phyloP scores from a whole-genome alignment of 805 yeast genomes.

The Priceomyces medius region DNA sequence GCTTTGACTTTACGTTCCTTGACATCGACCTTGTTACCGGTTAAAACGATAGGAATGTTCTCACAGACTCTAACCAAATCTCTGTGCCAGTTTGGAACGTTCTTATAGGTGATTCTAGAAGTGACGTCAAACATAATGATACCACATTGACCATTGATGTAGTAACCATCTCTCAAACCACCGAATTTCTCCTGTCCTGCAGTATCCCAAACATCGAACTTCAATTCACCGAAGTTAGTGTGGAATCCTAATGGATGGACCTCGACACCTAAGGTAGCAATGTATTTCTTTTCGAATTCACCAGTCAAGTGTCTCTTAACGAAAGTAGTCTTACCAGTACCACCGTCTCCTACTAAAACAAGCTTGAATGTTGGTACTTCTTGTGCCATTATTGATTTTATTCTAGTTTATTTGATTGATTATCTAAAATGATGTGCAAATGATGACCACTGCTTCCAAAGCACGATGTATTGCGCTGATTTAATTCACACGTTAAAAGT shows the following conservation, averaged over 20 bases:
- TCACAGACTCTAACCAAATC: slow-evolving; percentile 99
- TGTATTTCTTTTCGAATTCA: slow-evolving; percentile 98
- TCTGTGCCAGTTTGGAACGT: slow-evolving; percentile 99
- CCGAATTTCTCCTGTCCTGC: slow-evolving; percentile 99
- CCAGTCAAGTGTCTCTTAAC: slow-evolving; percentile 99
- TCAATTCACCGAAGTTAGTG: slow-evolving; percentile 98
- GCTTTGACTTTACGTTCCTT: slow-evolving; percentile 99
- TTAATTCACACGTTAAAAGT: not conserved
- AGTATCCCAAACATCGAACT: slow-evolving; percentile 99
- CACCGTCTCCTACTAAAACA: slow-evolving; percentile 99
- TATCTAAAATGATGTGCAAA: slow-evolving; percentile 3
- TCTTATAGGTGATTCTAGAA: slow-evolving; percentile 98
- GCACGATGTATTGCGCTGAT: slow-evolving; percentile 5
- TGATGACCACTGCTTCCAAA: slow-evolving; percentile 1
- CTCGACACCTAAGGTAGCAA: slow-evolving; percentile 99
- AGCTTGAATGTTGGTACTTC: slow-evolving; percentile 96
- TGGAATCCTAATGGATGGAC: slow-evolving; percentile 97
- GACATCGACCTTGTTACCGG: slow-evolving; percentile 99
- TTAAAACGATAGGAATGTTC: slow-evolving; percentile 96
- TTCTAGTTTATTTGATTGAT: slow-evolving; percentile 7
- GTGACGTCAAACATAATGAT: slow-evolving; percentile 99
- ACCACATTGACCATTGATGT: slow-evolving; percentile 99
- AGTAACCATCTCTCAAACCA: slow-evolving; percentile 99
- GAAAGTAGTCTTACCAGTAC: slow-evolving; percentile 99
- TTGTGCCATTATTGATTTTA: slow-evolving; percentile 51